A percentile compares a stretch with the other conserved stretches of the same genome.
These are phyloP conservation scores for Hanseniaspora mollemarum DNA, from an alignment of 805 yeast species.

Conservation along the genomic window DNA sequence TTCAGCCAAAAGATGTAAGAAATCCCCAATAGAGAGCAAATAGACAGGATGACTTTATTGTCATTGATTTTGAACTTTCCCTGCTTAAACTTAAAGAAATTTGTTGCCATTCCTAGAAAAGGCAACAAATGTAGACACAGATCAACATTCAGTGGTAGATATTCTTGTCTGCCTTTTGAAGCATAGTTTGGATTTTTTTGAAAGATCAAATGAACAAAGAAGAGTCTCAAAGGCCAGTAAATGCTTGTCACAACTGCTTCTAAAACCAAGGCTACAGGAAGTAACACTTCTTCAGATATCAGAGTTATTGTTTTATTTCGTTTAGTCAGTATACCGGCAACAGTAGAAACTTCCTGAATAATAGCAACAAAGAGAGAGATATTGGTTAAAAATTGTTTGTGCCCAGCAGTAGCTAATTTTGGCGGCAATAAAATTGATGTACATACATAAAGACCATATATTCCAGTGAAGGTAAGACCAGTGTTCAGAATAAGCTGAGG, in stretches of 20 bases:
- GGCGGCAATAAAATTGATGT: slow-evolving; percentile 36
- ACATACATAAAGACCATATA: slow-evolving; percentile 27
- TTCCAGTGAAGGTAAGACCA: slow-evolving; percentile 19
- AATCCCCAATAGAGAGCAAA: slow-evolving; percentile 33
- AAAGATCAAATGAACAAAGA: slow-evolving; percentile 40
- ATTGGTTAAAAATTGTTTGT: slow-evolving; percentile 61
- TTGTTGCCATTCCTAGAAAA: slow-evolving; percentile 38
- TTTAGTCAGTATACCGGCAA: slow-evolving; percentile 30
- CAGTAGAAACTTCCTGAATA: slow-evolving; percentile 1
- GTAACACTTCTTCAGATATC: slow-evolving; percentile 17
- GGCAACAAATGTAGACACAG: slow-evolving; percentile 53
- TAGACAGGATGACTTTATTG: slow-evolving; percentile 31
- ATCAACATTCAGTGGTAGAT: slow-evolving; percentile 42
- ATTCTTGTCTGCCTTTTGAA: neutral
- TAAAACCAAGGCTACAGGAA: slow-evolving; percentile 46
- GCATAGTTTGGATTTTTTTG: slow-evolving; percentile 22
- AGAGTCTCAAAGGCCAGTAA: slow-evolving; percentile 58
- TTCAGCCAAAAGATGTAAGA: slow-evolving; percentile 47
- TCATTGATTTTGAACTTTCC: slow-evolving; percentile 32
- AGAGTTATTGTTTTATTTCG: neutral
- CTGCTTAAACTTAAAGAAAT: slow-evolving; percentile 45
- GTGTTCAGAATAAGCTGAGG: slow-evolving; percentile 19
- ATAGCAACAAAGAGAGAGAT: slow-evolving; percentile 41
- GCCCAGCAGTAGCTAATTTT: slow-evolving; percentile 46
- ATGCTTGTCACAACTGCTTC: slow-evolving; percentile 52